phyloP scores from a whole-genome alignment of 2,329 filamentous ascomycete species.

The Ceratocystis variospora region DNA sequence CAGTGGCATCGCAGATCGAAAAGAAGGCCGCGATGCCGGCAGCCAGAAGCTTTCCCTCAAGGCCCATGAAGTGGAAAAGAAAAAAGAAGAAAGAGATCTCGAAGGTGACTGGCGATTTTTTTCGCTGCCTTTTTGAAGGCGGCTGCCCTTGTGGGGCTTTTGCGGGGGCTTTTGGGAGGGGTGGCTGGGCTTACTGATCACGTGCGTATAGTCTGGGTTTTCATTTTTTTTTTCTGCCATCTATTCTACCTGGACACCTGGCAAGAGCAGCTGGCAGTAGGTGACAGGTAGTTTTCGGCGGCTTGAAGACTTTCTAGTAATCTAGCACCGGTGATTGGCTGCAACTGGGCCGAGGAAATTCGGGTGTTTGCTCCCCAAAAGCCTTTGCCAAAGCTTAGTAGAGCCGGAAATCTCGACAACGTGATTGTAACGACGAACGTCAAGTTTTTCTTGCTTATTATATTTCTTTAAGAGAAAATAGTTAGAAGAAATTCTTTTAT shows the following conservation, averaged over 20 bases:
- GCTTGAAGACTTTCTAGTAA: conserved; percentile 14
- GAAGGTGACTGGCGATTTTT: no score
- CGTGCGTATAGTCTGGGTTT: background rate
- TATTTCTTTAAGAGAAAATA: background rate
- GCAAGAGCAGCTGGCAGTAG: background rate
- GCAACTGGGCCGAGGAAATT: conserved; percentile 17
- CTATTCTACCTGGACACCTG: background rate
- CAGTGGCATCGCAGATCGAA: conserved; percentile 23
- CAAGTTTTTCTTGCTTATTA: conserved; percentile 1
- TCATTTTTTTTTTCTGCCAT: background rate
- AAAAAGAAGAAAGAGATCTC: conserved; percentile 19
- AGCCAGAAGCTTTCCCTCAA: conserved; percentile 3
- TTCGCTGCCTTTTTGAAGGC: background rate
- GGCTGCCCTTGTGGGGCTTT: background rate
- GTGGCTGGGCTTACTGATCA: background rate
- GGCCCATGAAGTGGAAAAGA: conserved; percentile 25
- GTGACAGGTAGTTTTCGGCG: no score
- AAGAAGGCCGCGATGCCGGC: conserved; percentile 16
- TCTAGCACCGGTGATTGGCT: conserved; percentile 18
- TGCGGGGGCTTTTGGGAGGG: background rate
- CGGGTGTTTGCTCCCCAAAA: background rate
- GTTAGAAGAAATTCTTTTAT: background rate
- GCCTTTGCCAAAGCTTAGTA: conserved; percentile 18
- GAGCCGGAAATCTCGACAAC: background rate
- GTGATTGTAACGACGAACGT: conserved; percentile 2